phyloP scores from a whole-genome alignment of 2,329 filamentous ascomycete species.

The Teratosphaeria zuluensis region DNA sequence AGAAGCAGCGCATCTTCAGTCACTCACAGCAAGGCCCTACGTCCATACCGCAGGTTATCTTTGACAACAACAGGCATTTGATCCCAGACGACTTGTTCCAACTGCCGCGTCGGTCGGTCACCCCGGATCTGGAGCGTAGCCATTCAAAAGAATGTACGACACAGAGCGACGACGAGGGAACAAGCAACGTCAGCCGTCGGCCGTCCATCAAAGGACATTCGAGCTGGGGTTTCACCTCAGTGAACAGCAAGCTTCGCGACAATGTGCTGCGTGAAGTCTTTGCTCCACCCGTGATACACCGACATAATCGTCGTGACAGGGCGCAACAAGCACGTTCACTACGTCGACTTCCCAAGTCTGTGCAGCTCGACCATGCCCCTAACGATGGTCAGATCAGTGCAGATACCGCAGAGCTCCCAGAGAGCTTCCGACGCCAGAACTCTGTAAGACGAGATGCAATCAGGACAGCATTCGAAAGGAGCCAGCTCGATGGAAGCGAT shows the following conservation, averaged over 20 bases:
- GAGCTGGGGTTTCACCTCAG: conserved; percentile 81
- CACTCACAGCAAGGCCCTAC: conserved; percentile 70
- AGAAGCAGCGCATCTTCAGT: conserved; percentile 47
- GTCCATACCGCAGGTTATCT: conserved; percentile 78
- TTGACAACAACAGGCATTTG: conserved; percentile 90
- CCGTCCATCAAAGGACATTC: conserved; percentile 40
- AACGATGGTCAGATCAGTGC: conserved; percentile 20
- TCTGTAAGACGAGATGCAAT: conserved; percentile 31
- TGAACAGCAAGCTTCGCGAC: conserved; percentile 79
- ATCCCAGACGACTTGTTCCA: conserved; percentile 71
- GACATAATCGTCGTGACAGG: conserved; percentile 61
- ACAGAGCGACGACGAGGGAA: conserved; percentile 12
- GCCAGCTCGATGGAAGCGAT: conserved; percentile 10
- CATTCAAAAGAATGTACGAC: conserved; percentile 9
- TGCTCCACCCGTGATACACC: conserved; percentile 65
- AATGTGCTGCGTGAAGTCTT: conserved; percentile 92
- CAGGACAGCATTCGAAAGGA: conserved; percentile 30
- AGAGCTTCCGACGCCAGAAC: conserved; percentile 4
- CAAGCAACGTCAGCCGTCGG: conserved; percentile 12
- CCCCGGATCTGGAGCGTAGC: conserved; percentile 21
- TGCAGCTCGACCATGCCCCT: conserved; percentile 17
- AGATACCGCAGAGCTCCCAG: conserved; percentile 8
- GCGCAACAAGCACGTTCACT: conserved; percentile 56
- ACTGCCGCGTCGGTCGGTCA: conserved; percentile 39
- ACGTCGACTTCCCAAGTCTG: conserved; percentile 19